Base-by-base conservation (phyloP, 2,329 filamentous ascomycete species). In the Sordariomycetes sp. region DNA sequence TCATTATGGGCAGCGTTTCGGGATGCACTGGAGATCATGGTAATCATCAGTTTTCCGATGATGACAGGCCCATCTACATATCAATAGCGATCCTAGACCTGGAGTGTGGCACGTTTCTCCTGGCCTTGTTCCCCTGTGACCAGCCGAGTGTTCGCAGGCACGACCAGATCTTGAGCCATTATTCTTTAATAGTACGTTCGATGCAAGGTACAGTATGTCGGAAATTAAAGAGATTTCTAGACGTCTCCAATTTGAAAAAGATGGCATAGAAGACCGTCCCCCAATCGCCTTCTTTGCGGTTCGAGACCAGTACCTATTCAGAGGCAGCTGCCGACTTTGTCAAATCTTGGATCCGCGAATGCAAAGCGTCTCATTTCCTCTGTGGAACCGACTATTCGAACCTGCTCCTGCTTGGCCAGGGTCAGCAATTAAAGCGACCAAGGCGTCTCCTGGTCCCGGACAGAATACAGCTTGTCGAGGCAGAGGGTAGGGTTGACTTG, bases 11-110 rank as follows among this genome's bases (percentile, higher is more conserved):
- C 9, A 14, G 16, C 18, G 9, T 25, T 16, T 21, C 19, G 18
- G 32, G 32, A 14, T 33, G 32, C 32, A 33, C 32, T 10, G 32
- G 32, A n/a, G 18, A 23, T 14, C 32, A 33, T 33, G 20, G 20
- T 8, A 15, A 33, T 8, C n/a, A 21, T 17, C 6, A 33, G 32
- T 23, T 23, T 16, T 9, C 9, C 12, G 32, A 23, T n/a, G 32
- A 14, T 14, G 32, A 33, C 15, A 14, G 32, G 10, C 32, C 32
- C 17, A 25, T 33, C 10, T 33, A 33, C 19, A 21, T 21, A 14
- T 33, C 11, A 14, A 33, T 33, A 15, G 32, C 16, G 5, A n/a
- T 25, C 10, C 32, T 33, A 14, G n/a, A 8, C 32, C 20, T 21
- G 8, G 21, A 25, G n/a, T 7, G 11, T 17, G 32, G 32, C n/a